Conservation (phyloP, 306 rosid genomes). For the Carpinus viminea region DNA sequence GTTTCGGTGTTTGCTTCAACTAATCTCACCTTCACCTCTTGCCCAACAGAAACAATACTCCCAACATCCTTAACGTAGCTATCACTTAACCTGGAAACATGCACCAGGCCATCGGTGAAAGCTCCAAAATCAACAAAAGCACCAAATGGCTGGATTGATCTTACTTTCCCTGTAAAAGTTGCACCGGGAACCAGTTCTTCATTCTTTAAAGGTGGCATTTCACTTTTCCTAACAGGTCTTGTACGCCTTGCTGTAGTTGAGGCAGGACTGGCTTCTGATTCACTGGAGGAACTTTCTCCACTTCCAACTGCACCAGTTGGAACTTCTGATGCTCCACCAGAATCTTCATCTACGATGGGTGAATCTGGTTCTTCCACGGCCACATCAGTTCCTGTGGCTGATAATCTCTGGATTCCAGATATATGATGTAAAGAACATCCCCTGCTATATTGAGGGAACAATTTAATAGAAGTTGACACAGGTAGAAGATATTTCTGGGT, state of each 20-base stretch:
- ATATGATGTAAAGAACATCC: constrained; percentile 41
- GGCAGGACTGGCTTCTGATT: constrained; percentile 40
- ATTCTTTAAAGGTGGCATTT: constrained; percentile 78
- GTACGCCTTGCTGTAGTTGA: constrained; percentile 51
- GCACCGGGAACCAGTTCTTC: constrained; percentile 90
- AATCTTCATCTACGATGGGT: constrained; percentile 48
- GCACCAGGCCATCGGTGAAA: constrained; percentile 94
- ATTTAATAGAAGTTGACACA: constrained; percentile 48
- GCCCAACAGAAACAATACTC: constrained; percentile 88
- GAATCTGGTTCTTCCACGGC: constrained; percentile 69
- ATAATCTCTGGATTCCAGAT: constrained; percentile 46
- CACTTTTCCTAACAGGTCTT: constrained; percentile 79
- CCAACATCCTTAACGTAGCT: constrained; percentile 79
- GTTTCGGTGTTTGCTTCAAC: constrained; percentile 79
- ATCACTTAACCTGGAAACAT: constrained; percentile 91
- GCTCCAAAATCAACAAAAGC: constrained; percentile 98
- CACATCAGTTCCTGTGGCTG: constrained; percentile 76
- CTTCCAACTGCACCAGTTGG: constrained; percentile 42
- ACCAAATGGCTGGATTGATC: constrained; percentile 92
- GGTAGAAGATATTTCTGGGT: constrained; percentile 55
- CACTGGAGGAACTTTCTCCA: constrained; percentile 41
- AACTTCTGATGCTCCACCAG: constrained; percentile 42
- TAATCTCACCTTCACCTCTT: constrained; percentile 92
- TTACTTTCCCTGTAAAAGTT: constrained; percentile 88
- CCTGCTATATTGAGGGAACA: constrained; percentile 49